Percentiles rank a stretch among this genome's conserved stretches.
Conservation (phyloP, 2,329 filamentous ascomycete genomes). For the Cladosporium sp. region DNA sequence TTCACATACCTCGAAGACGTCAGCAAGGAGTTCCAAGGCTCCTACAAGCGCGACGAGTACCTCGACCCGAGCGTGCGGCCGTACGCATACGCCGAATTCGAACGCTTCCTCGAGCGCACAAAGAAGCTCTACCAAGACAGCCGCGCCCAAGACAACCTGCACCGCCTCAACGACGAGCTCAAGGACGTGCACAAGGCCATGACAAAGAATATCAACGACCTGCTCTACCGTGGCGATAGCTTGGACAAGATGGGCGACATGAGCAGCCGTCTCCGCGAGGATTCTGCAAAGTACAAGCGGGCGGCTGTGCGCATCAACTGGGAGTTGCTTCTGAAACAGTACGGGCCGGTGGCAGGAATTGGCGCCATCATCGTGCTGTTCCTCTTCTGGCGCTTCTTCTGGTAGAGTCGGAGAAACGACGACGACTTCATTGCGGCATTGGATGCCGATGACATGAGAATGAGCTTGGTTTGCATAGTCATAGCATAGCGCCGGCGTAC, state of each 20-base stretch:
- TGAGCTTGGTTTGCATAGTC: slow-evolving; percentile 21
- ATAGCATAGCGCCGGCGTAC: slow-evolving; percentile 19
- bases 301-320: slow-evolving; percentile 96
- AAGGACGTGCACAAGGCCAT: slow-evolving; percentile 98
- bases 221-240: slow-evolving; percentile 90
- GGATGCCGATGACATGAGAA: background rate
- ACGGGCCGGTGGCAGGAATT: slow-evolving; percentile 81
- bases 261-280: slow-evolving; percentile 79
- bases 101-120: slow-evolving; percentile 91
- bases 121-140: slow-evolving; percentile 93
- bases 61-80: slow-evolving; percentile 72
- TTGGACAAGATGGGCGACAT: slow-evolving; percentile 97
- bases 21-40: slow-evolving; percentile 82
- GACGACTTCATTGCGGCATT: background rate
- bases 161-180: slow-evolving; percentile 94
- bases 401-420: slow-evolving; percentile 48
- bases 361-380: slow-evolving; percentile 81
- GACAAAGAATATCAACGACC: slow-evolving; percentile 99
- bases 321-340: slow-evolving; percentile 94
- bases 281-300: slow-evolving; percentile 89
- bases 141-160: slow-evolving; percentile 85
- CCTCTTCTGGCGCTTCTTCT: slow-evolving; percentile 93
- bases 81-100: slow-evolving; percentile 97
- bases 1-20: slow-evolving; percentile 98
- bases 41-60: slow-evolving; percentile 71